phyloP scores from a whole-genome alignment of 2,329 filamentous ascomycete species.

The Sarocladium brachiariae region DNA sequence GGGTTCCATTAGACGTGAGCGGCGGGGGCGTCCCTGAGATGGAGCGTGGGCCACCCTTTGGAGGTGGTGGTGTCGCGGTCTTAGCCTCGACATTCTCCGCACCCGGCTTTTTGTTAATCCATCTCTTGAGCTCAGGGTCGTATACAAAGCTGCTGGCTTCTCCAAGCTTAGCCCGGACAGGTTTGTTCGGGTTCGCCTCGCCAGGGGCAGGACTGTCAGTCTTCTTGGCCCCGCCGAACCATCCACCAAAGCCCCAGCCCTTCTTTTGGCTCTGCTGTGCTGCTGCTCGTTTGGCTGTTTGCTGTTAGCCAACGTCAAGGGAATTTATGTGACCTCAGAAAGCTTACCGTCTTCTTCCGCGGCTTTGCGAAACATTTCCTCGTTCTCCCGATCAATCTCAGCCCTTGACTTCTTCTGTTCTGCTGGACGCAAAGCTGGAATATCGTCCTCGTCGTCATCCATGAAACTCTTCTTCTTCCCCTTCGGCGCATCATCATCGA shows the following conservation, averaged over 20 bases:
- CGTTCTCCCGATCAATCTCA: slow-evolving; percentile 70
- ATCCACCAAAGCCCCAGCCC: slow-evolving; percentile 76
- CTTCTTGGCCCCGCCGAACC: slow-evolving; percentile 72
- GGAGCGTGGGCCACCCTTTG: slow-evolving; percentile 52
- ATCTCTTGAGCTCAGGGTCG: slow-evolving; percentile 92
- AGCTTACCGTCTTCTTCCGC: slow-evolving; percentile 66
- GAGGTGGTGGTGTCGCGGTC: slow-evolving; percentile 71
- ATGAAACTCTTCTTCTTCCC: slow-evolving; percentile 72
- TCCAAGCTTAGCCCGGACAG: slow-evolving; percentile 89
- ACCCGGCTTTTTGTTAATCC: slow-evolving; percentile 92
- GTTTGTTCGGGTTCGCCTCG: slow-evolving; percentile 46
- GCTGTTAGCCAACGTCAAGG: too few species aligned
- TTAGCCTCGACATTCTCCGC: slow-evolving; percentile 53
- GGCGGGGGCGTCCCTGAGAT: slow-evolving; percentile 46
- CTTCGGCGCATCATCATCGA: slow-evolving; percentile 42
- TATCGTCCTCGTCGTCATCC: slow-evolving; percentile 73
- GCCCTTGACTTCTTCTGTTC: slow-evolving; percentile 53
- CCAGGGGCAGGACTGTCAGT: slow-evolving; percentile 25
- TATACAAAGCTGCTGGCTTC: slow-evolving; percentile 92
- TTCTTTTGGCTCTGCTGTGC: slow-evolving; percentile 45
- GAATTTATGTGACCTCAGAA: background rate
- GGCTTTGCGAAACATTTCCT: slow-evolving; percentile 78
- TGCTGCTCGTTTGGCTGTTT: slow-evolving; percentile 53
- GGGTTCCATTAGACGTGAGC: slow-evolving; percentile 23
- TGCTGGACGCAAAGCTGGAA: slow-evolving; percentile 37